Base-by-base conservation (phyloP, 208 protist genomes). In the Balamuthia mandrillaris region DNA sequence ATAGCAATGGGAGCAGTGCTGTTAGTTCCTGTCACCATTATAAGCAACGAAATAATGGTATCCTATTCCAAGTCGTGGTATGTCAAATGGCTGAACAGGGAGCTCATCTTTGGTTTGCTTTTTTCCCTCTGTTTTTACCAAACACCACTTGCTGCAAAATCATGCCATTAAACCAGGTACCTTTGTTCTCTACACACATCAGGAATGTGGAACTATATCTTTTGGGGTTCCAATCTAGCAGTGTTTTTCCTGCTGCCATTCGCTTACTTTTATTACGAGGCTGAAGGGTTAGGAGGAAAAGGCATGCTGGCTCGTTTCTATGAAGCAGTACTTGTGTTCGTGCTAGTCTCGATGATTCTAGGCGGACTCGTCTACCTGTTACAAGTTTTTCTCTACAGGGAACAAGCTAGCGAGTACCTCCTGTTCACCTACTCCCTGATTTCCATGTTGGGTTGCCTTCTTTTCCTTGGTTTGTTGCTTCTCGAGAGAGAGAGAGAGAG, bases 171-270 rank as follows among this genome's bases (percentile, higher is more conserved):
- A 31, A 10, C 29, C 29, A 10, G n/a, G 2, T 58, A 10, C 29
- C 18, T 6, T 61, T 12, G 52, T 33, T 54, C 41, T 37, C 29
- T 61, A 37, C 31, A 21, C 14, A 27, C 27, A 33, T 24, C 60
- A 88, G 85, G 77, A 56, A 47, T 88, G 47, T 88, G 85, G 85
- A 88, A 88, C 58, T 84, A 88, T 41, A 88, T 88, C 61, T 88
- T 88, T 66, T 88, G 85, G 85, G 85, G 85, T 14, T 52, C 85
- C 31, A 88, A 88, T 44, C 72, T 88, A 66, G 81, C 65, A 39
- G 61, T 88, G 33, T 88, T 88, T 78, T 51, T 88, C 33, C 82
- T 88, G n/a, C 42, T 88, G 45, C 85, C 85, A 42, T 79, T 88
- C 49, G 75, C 85, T 3, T 88, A 88, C 42, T 88, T 88, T 45